Evolutionary conservation across 2,329 filamentous ascomycete genomes (phyloP).

Genomic region (Aspergillus sclerotialis): DNA sequence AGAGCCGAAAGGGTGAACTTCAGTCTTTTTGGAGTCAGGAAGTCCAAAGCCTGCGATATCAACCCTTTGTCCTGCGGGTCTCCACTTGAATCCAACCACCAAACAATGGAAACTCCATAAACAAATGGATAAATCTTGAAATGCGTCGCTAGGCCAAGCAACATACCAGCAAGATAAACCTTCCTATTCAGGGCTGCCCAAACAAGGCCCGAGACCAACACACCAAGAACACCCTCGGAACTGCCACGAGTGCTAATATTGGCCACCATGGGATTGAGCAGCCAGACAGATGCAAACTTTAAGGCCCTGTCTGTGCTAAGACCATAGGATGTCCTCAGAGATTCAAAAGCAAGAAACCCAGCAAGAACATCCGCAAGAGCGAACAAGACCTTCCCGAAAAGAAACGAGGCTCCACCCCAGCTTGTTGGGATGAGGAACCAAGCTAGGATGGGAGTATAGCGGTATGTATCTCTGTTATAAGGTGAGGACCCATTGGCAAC

Average conservation of each 20-base stretch:
- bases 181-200: constrained; percentile 67
- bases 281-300: constrained; percentile 78
- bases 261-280: constrained; percentile 96
- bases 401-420: constrained; percentile 48
- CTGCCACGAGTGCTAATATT: constrained; percentile 93
- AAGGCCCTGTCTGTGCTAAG: constrained; percentile 54
- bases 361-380: constrained; percentile 75
- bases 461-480: constrained; percentile 87
- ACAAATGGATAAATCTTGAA: constrained; percentile 99
- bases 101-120: constrained; percentile 60
- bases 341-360: constrained; percentile 65
- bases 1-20: constrained; percentile 53
- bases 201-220: constrained; percentile 72
- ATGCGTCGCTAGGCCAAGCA: constrained; percentile 81
- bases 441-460: constrained; percentile 88
- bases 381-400: constrained; percentile 82
- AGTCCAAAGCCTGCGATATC: constrained; percentile 15
- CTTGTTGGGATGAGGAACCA: constrained; percentile 84
- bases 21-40: constrained; percentile 34
- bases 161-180: constrained; percentile 59
- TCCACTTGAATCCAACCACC: constrained; percentile 30
- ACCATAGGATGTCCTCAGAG: constrained; percentile 42
- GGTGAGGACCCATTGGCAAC: constrained; percentile 62
- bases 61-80: constrained; percentile 2
- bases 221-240: constrained; percentile 82